Conservation (phyloP, 805 yeast genomes). For the Tanozyma kutaoensis region DNA sequence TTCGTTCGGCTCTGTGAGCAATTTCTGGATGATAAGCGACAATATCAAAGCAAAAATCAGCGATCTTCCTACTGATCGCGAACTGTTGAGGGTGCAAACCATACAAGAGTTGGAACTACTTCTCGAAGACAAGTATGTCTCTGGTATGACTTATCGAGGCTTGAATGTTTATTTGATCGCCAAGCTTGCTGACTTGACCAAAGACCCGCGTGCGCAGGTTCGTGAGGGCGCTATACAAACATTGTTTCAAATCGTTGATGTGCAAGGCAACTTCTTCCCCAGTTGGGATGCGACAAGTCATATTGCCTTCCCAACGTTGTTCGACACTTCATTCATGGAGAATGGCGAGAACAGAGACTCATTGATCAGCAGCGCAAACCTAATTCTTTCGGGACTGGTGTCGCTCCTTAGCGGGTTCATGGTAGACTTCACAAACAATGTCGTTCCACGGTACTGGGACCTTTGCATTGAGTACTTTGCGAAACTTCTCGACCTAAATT, state of each 20-base stretch:
- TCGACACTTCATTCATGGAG: constrained; percentile 9
- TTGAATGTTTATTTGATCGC: constrained; percentile 49
- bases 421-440: constrained; percentile 14
- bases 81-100: too few relatives aligned
- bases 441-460: constrained; percentile 34
- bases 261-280: constrained; percentile 21
- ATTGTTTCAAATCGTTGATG: constrained; percentile 50
- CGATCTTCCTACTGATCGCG: too few relatives aligned
- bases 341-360: constrained; percentile 19
- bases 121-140: background rate
- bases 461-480: constrained; percentile 38
- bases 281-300: constrained; percentile 60
- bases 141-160: constrained; percentile 6
- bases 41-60: constrained; percentile 19
- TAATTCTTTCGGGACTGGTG: constrained; percentile 54
- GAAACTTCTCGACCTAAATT: constrained; percentile 20
- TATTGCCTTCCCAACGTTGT: constrained; percentile 46
- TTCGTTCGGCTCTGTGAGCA: constrained; percentile 82
- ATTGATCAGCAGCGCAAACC: constrained; percentile 48
- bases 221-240: constrained; percentile 87
- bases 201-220: constrained; percentile 63
- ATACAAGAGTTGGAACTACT: too few relatives aligned
- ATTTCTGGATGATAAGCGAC: constrained; percentile 88
- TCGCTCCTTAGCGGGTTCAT: constrained; percentile 46
- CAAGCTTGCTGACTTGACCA: constrained; percentile 47